Evolutionary conservation across 768 basidiomycete species (phyloP).

Genomic region (Phaffia tasmanica): DNA sequence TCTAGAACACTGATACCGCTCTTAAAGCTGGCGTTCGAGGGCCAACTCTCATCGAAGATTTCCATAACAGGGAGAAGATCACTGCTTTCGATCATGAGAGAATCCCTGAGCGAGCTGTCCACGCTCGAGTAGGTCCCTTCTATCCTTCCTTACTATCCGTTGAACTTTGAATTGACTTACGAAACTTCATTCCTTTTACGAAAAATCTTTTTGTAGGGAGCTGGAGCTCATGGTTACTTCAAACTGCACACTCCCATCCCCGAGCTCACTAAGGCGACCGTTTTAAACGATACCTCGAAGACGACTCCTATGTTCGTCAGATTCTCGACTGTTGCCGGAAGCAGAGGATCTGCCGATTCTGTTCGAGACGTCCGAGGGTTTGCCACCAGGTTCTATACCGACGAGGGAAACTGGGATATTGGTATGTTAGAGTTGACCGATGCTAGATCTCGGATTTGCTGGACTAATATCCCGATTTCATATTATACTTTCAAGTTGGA

Average conservation of each 20-base stretch:
- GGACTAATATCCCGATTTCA: neutral
- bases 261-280: conserved; percentile 48
- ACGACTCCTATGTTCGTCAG: conserved; percentile 69
- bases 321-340: conserved; percentile 76
- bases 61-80: conserved; percentile 36
- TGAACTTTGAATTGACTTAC: neutral
- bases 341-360: conserved; percentile 64
- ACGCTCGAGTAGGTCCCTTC: conserved; percentile 33
- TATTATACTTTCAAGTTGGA: neutral
- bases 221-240: conserved; percentile 6
- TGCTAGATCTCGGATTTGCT: conserved; percentile 44
- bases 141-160: conserved; percentile 30
- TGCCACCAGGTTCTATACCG: conserved; percentile 69
- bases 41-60: conserved; percentile 58
- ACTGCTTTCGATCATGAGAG: conserved; percentile 35
- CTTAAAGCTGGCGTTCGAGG: conserved; percentile 44
- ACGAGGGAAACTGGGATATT: conserved; percentile 68
- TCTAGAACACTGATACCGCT: conserved; percentile 36
- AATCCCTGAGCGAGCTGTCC: conserved; percentile 62
- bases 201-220: conserved; percentile 38
- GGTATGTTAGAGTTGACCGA: conserved; percentile 47
- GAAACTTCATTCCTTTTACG: conserved; percentile 65
- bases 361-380: conserved; percentile 64
- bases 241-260: conserved; percentile 55
- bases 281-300: conserved; percentile 58